Evolutionary conservation across 768 basidiomycete species (phyloP), one percentile per base, ranked within the genome.

Genomic region (Leccinum broughii): DNA sequence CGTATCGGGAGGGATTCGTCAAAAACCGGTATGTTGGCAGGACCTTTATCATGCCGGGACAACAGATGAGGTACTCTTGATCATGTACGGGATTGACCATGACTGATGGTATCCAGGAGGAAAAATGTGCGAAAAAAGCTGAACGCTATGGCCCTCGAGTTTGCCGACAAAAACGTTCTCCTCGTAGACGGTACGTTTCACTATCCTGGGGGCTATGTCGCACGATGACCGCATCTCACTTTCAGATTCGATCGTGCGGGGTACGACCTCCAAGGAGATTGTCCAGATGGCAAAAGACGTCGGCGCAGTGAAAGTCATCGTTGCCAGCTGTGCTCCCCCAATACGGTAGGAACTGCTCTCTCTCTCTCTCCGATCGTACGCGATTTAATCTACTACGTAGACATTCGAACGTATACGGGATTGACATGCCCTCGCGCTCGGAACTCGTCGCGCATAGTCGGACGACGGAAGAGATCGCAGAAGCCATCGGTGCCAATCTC

Each of bases 41-140:
- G 65, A 99, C 97, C 0, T 99, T 99, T 73, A 98, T 99, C 76
- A 99, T 99, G 97, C 96, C 97, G 8, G 97, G 96, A 24, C 97
- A 99, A 72, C 90, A 93, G 74, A 90, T 93, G 87, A 85, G 95
- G 92, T 86, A 68, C 44, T 59, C 50, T 11, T 4, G 3, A 14
- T n/a, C 44, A 26, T 24, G 59, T 26, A n/a, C 44, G n/a, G 17
- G 11, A 11, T 55, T 46, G 2, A 28, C 24, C 35, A 14, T 57
- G 44, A 49, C 54, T 64, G 51, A 67, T 32, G 24, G 55, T 55
- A 20, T 34, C 2, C 67, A 94, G 94, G 75, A 86, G 82, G 66
- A 97, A 95, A 81, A 98, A 95, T 71, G 96, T 98, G 11, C 81
- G 97, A 56, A 82, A 89, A 65, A 99, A 99, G 75, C 78, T 98